Evolutionary conservation across 176 grass and related monocot species (phyloP).

Genomic region (Musa acuminata): DNA sequence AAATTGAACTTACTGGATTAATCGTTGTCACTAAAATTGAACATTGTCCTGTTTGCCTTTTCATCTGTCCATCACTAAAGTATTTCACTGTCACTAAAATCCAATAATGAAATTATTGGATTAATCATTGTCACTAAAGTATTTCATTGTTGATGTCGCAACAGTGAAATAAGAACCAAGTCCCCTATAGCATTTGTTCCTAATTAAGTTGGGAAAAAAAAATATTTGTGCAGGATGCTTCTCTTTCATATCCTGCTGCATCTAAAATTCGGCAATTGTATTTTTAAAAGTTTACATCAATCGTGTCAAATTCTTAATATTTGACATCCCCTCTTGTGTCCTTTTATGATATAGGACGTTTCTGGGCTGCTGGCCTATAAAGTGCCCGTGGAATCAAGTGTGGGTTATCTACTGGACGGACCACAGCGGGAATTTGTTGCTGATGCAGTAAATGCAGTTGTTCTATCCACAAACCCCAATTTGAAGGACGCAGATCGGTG

Average conservation of each 20-base stretch:
- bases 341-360: conserved; percentile 49
- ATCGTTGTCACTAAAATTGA: no score
- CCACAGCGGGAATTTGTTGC: conserved; percentile 78
- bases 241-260: background rate
- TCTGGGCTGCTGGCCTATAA: conserved; percentile 70
- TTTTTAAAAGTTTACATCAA: background rate
- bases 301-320: background rate
- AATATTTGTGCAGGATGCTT: background rate
- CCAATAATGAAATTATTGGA: no score
- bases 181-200: background rate
- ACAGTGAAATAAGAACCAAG: background rate
- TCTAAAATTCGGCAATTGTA: background rate
- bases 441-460: conserved; percentile 67
- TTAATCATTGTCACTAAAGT: no score
- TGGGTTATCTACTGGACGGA: conserved; percentile 68
- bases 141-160: no score
- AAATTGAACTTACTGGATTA: no score
- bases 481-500: conserved; percentile 60
- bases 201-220: background rate
- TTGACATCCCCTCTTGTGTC: no score
- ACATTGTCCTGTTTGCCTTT: no score
- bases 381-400: conserved; percentile 51
- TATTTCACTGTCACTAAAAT: no score
- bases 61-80: no score
- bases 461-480: conserved; percentile 62